Evolutionary conservation across 2,329 filamentous ascomycete species (phyloP).

Genomic region (Sphaerulina vaccinii): DNA sequence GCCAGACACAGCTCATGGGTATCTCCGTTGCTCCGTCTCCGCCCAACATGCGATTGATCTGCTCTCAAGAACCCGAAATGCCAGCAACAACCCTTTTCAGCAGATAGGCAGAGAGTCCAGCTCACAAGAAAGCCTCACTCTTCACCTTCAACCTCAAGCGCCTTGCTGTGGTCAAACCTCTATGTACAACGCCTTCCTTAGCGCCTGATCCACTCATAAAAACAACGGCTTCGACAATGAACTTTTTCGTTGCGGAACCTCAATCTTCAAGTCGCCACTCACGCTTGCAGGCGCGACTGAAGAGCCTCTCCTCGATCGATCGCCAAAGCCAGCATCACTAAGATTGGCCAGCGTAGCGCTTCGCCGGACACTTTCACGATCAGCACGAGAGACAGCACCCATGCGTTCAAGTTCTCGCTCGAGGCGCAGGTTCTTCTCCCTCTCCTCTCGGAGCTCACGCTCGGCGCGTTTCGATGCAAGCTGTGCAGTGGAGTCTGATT

Average conservation of each 20-base stretch:
- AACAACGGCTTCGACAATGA: constrained; percentile 53
- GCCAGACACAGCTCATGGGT: constrained; percentile 9
- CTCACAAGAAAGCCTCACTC: constrained; percentile 27
- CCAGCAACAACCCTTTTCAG: neutral
- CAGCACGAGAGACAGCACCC: constrained; percentile 68
- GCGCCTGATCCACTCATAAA: constrained; percentile 43
- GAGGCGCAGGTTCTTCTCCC: constrained; percentile 75
- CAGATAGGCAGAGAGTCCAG: neutral
- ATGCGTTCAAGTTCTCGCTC: constrained; percentile 75
- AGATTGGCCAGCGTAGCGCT: constrained; percentile 37
- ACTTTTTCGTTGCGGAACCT: constrained; percentile 42
- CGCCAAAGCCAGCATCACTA: constrained; percentile 43
- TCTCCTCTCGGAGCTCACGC: constrained; percentile 83
- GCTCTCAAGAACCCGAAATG: constrained; percentile 1
- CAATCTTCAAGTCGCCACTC: constrained; percentile 36
- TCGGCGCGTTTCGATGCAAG: constrained; percentile 81
- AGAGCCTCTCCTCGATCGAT: constrained; percentile 43
- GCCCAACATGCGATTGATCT: neutral
- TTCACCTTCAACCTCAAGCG: constrained; percentile 18
- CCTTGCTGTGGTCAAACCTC: constrained; percentile 5
- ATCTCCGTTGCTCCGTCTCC: neutral
- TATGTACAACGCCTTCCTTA: constrained; percentile 20
- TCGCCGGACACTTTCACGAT: constrained; percentile 49
- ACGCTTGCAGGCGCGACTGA: constrained; percentile 40
- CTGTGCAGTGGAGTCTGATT: constrained; percentile 77